phyloP scores from a whole-genome alignment of 169 alveolate genomes.

The Babesia ovis region DNA sequence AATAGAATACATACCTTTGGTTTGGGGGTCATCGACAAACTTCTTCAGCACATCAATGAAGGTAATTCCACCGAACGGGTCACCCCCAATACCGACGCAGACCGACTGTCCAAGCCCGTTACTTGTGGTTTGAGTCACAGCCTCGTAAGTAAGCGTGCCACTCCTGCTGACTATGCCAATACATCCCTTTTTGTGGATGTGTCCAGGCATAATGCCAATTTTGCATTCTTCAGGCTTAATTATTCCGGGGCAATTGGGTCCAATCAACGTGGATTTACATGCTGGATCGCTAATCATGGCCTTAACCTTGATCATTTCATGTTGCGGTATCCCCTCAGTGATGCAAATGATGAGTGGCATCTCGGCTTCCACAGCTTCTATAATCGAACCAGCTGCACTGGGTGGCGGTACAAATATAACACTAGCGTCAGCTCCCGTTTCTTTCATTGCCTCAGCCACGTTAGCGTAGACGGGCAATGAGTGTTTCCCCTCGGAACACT shows the following conservation, averaged over 20 bases:
- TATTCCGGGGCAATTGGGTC: constrained; percentile 99
- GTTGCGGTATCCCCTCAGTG: constrained; percentile 97
- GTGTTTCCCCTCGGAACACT: constrained; percentile 70
- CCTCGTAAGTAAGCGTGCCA: constrained; percentile 96
- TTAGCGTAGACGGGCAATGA: constrained; percentile 78
- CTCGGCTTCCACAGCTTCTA: constrained; percentile 94
- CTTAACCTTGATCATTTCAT: constrained; percentile 95
- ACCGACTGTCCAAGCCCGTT: constrained; percentile 97
- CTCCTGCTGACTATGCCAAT: constrained; percentile 89
- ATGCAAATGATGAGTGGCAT: constrained; percentile 93
- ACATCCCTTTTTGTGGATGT: constrained; percentile 89
- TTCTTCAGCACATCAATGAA: constrained; percentile 94
- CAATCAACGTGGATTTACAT: constrained; percentile 88
- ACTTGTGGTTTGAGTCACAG: constrained; percentile 95
- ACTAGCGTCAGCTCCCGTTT: constrained; percentile 92
- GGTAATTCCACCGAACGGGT: constrained; percentile 97
- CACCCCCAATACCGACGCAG: constrained; percentile 98
- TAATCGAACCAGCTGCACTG: constrained; percentile 91
- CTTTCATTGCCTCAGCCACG: constrained; percentile 75
- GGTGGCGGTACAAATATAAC: constrained; percentile 96
- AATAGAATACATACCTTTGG: constrained; percentile 83
- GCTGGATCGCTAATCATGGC: constrained; percentile 76
- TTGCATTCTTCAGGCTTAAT: constrained; percentile 98
- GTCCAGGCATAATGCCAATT: constrained; percentile 98
- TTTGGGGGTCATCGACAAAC: constrained; percentile 91